Conservation (phyloP, 371 early-diverging fungal species). For the Actinomortierella ambigua region DNA sequence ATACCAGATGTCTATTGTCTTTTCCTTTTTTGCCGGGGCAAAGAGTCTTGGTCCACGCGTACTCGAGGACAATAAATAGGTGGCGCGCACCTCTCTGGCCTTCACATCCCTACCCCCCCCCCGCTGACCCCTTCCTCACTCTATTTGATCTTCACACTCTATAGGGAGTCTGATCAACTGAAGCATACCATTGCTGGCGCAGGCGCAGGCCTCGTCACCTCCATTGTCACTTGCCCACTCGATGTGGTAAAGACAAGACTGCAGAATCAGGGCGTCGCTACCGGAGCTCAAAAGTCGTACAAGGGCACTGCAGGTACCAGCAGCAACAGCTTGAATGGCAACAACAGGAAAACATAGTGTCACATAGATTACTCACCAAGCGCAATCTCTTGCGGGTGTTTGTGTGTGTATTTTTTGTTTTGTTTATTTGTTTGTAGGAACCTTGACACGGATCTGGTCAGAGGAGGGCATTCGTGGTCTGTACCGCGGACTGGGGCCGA, state of each 20-base stretch:
- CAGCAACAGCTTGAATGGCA: background rate
- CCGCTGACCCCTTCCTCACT: no score
- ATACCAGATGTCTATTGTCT: no score
- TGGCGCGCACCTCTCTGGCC: no score
- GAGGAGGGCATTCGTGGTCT: slow-evolving; percentile 90
- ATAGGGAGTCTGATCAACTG: slow-evolving; percentile 57
- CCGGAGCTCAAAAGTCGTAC: slow-evolving; percentile 25
- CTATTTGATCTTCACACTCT: no score
- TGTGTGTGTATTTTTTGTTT: background rate
- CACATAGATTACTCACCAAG: no score
- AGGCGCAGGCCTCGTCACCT: slow-evolving; percentile 82
- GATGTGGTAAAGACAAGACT: slow-evolving; percentile 95
- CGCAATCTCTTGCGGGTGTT: no score
- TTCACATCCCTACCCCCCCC: no score
- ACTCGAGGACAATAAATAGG: no score
- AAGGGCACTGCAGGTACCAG: slow-evolving; percentile 42
- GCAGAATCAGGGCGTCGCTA: slow-evolving; percentile 84
- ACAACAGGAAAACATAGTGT: no score
- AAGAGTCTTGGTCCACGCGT: no score
- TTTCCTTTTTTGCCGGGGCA: no score
- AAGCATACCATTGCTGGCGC: slow-evolving; percentile 87
- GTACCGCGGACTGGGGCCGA: slow-evolving; percentile 90
- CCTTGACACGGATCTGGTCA: slow-evolving; percentile 74
- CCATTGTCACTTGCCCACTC: slow-evolving; percentile 88
- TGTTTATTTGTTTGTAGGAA: slow-evolving; percentile 43